Percentiles rank a stretch among this genome's conserved stretches.
phyloP scores from a whole-genome alignment of 164 flowering plant species.

The Vitis labrusca region DNA sequence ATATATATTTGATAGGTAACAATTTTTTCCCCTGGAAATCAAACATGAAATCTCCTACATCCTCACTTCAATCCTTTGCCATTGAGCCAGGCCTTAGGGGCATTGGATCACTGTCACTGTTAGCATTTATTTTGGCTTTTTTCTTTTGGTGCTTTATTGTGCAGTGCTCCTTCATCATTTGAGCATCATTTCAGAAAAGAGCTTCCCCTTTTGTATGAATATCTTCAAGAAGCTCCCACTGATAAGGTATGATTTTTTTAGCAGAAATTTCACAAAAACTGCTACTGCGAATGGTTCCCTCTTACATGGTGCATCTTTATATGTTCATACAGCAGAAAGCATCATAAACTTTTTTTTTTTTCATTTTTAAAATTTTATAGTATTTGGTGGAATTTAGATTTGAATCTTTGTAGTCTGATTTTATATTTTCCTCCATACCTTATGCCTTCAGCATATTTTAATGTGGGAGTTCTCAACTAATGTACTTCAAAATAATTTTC shows the following conservation, averaged over 20 bases:
- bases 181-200: slow-evolving; percentile 63
- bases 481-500: slow-evolving; percentile 3
- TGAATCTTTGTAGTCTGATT: too few species aligned
- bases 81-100: too few species aligned
- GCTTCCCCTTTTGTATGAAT: slow-evolving; percentile 62
- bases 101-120: not conserved
- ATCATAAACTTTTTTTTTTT: not conserved
- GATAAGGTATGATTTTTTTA: slow-evolving; percentile 39
- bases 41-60: not conserved
- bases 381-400: not conserved
- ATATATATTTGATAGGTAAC: too few species aligned
- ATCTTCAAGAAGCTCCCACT: slow-evolving; percentile 68
- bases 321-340: not conserved
- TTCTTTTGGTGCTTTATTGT: slow-evolving; percentile 2
- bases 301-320: not conserved
- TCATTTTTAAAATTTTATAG: not conserved
- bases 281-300: not conserved
- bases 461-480: not conserved
- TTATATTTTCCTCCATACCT: too few species aligned
- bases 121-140: not conserved
- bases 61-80: too few species aligned
- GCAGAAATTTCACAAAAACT: not conserved
- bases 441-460: too few species aligned
- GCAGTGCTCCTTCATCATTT: slow-evolving; percentile 88
- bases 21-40: not conserved